Conservation (phyloP, 1,139 yeast species). For the Yamadazyma pseudoaaseri region DNA sequence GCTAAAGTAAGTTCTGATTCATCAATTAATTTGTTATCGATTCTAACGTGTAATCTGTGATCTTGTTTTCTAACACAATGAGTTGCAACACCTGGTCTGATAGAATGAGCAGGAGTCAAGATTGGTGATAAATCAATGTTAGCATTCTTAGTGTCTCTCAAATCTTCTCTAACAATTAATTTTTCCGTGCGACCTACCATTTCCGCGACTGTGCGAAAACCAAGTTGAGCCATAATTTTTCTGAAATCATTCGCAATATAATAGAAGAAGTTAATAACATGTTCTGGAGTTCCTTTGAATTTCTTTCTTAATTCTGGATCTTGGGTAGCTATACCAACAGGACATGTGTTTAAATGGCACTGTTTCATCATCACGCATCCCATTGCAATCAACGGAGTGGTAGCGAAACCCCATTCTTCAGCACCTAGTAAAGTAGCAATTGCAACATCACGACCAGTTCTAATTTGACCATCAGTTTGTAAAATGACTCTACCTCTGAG, state of each 20-base stretch:
- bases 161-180: slow-evolving; percentile 79
- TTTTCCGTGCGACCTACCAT: slow-evolving; percentile 98
- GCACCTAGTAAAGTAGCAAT: slow-evolving; percentile 96
- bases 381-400: slow-evolving; percentile 95
- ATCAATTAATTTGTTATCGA: slow-evolving; percentile 93
- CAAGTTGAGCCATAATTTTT: slow-evolving; percentile 88
- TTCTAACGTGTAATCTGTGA: slow-evolving; percentile 85
- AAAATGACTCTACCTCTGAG: slow-evolving; percentile 92
- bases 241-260: slow-evolving; percentile 92
- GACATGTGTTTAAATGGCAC: slow-evolving; percentile 92
- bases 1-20: slow-evolving; percentile 93
- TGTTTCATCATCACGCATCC: slow-evolving; percentile 96
- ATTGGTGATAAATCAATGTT: slow-evolving; percentile 90
- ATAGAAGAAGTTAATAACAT: slow-evolving; percentile 95
- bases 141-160: slow-evolving; percentile 85
- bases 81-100: slow-evolving; percentile 98
- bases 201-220: slow-evolving; percentile 93
- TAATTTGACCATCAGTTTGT: slow-evolving; percentile 96
- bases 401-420: slow-evolving; percentile 98
- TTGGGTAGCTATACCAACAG: slow-evolving; percentile 98
- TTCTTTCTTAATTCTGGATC: slow-evolving; percentile 92
- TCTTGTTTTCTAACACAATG: slow-evolving; percentile 93
- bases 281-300: slow-evolving; percentile 96
- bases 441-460: slow-evolving; percentile 96
- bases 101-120: slow-evolving; percentile 93